Evolutionary conservation across 441 rosid genomes (phyloP).

Genomic region (Viola pubescens): DNA sequence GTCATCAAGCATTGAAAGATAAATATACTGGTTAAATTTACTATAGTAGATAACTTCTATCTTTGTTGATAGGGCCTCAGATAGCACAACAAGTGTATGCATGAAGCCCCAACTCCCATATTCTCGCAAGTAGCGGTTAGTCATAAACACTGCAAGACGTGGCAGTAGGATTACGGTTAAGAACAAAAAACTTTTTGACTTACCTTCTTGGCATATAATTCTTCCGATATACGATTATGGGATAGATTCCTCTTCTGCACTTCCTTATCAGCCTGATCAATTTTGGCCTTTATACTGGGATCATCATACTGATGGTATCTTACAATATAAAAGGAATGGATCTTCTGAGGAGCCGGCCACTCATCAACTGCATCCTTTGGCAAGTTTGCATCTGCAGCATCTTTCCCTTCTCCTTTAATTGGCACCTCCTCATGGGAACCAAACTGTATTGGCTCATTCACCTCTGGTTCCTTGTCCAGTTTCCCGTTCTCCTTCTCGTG

Average conservation of each 20-base stretch:
- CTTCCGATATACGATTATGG: constrained; percentile 36
- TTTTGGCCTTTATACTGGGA: constrained; percentile 56
- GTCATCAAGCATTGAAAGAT: no score
- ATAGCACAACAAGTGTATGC: no score
- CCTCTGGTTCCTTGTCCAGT: constrained; percentile 23
- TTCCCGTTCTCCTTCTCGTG: constrained; percentile 40
- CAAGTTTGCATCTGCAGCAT: constrained; percentile 27
- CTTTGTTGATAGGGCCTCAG: no score
- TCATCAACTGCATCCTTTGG: constrained; percentile 52
- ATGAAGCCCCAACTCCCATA: no score
- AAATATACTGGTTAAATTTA: no score
- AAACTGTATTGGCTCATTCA: constrained; percentile 27
- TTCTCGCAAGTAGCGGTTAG: no score
- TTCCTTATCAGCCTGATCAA: constrained; percentile 64
- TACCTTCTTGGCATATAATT: constrained; percentile 57
- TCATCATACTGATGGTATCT: constrained; percentile 48
- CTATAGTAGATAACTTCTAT: no score
- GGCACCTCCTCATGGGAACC: constrained; percentile 43
- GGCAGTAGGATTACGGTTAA: constrained; percentile 3
- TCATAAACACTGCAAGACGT: neutral
- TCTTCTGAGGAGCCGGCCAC: constrained; percentile 56
- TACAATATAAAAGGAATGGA: constrained; percentile 51
- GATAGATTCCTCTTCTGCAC: constrained; percentile 40
- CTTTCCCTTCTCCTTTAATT: constrained; percentile 26
- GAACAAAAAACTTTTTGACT: constrained; percentile 14